Evolutionary conservation across 2,329 filamentous ascomycete species (phyloP), one percentile per base, ranked within the genome.

Genomic region (Aspergillus awamori): DNA sequence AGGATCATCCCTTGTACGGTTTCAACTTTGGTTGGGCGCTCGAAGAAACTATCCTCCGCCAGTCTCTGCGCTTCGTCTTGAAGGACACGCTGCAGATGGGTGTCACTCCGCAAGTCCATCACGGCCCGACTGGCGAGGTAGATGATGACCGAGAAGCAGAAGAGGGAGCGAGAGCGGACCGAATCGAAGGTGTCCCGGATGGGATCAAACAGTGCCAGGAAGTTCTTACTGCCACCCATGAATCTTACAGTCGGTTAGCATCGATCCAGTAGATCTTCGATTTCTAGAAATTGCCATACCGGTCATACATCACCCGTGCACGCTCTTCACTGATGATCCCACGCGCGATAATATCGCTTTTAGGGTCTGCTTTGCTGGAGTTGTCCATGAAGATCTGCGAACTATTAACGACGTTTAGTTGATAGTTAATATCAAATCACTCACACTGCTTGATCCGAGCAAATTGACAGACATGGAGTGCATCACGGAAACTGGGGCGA

Each of bases 381-480:
- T 65, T 68, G 4, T 73, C 73, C 65, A 74, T 69, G 20, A 75
- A 75, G 4, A 75, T 74, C 69, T 74, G 54, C 28, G 8, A 2
- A 30, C 6, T 6, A 3, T 8, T 53, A 36, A 13, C 11, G 13
- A 36, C 5, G 1, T 36, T 4, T 11, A 15, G 33, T 5, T 6
- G 30, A 28, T 24, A 4, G 28, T 3, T 2, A 3, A 4, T 20
- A 57, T 26, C 36, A 7, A 13, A 13, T 5, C 8, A 15, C 71
- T 66, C 30, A 73, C 71, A 59, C 70, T 66, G 45, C 72, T 70
- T 8, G 68, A 68, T 8, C 67, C 74, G 1, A 71, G 54, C 13
- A 76, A 60, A 43, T 75, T 76, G 22, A 76, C 72, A 8, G 74
- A 76, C 73, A 76, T 75, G 1, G 73, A 75, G 59, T 76, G 74